phyloP scores from a whole-genome alignment of 768 basidiomycete genomes.

The Psilocybe sp. region DNA sequence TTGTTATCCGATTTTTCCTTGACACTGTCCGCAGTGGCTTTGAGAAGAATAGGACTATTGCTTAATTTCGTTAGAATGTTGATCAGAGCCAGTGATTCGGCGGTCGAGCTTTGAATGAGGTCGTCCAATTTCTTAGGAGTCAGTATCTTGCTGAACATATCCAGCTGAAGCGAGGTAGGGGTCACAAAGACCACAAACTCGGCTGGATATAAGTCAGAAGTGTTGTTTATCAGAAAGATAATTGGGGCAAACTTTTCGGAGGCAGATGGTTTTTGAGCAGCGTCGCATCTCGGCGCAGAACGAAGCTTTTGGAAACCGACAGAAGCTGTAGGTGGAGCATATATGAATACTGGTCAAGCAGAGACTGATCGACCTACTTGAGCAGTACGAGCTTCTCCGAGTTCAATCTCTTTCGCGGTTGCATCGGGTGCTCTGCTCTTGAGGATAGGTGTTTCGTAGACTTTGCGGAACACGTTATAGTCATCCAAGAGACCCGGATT shows the following conservation, averaged over 20 bases:
- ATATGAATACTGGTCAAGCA: neutral
- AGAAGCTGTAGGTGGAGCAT: constrained; percentile 47
- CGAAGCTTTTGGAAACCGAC: constrained; percentile 79
- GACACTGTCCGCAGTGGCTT: constrained; percentile 69
- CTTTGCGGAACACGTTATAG: constrained; percentile 68
- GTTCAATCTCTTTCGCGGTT: constrained; percentile 64
- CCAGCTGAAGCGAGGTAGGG: constrained; percentile 79
- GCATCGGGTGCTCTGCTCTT: constrained; percentile 81
- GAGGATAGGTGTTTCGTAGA: constrained; percentile 87
- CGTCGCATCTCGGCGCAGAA: constrained; percentile 83
- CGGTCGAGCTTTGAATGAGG: constrained; percentile 67
- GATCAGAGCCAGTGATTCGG: constrained; percentile 78
- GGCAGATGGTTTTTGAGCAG: constrained; percentile 83
- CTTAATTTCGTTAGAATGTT: constrained; percentile 84
- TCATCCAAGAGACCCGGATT: constrained; percentile 90
- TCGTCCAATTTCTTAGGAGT: constrained; percentile 66
- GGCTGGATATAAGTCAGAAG: constrained; percentile 42
- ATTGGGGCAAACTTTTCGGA: constrained; percentile 70
- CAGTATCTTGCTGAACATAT: constrained; percentile 76
- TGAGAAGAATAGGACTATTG: constrained; percentile 87
- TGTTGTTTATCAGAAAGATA: neutral
- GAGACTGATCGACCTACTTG: constrained; percentile 46
- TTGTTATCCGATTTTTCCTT: constrained; percentile 36
- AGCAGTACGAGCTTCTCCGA: constrained; percentile 74
- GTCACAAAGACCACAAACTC: constrained; percentile 98